These are phyloP conservation scores for Trichocomaceae sp. DNA, from an alignment of 2,329 filamentous ascomycete genomes.

Conservation along the genomic window DNA sequence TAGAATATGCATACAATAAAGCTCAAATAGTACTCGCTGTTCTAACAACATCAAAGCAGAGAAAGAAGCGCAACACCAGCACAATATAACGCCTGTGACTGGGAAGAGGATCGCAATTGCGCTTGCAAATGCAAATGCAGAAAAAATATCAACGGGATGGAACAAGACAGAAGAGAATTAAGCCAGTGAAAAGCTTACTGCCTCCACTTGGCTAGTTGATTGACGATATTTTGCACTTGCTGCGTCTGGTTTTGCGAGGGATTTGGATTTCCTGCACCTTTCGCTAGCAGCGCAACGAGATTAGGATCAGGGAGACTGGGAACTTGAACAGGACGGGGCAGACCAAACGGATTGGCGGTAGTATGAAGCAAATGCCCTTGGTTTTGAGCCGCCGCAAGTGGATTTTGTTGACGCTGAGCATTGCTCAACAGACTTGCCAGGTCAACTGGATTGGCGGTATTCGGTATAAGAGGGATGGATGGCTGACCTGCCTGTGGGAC, in stretches of 20 bases:
- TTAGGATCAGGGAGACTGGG: constrained; percentile 28
- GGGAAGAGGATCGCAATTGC: not conserved
- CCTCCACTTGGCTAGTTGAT: constrained; percentile 43
- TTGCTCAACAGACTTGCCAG: constrained; percentile 37
- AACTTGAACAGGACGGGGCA: constrained; percentile 20
- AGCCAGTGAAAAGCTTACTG: constrained; percentile 25
- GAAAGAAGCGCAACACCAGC: not conserved
- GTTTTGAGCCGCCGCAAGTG: constrained; percentile 19
- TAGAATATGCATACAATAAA: constrained; percentile 6
- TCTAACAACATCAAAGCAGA: not conserved
- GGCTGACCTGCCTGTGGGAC: constrained; percentile 30
- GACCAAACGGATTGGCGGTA: constrained; percentile 23
- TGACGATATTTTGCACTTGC: constrained; percentile 45
- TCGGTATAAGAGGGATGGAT: constrained; percentile 25
- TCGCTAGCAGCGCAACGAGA: constrained; percentile 33
- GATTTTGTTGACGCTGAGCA: constrained; percentile 30
- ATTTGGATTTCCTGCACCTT: constrained; percentile 31
- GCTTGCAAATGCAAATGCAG: not conserved
- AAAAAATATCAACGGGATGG: not conserved
- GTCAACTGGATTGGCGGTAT: constrained; percentile 31
- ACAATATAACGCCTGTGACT: not conserved
- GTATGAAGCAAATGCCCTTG: constrained; percentile 23
- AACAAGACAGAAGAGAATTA: not conserved
- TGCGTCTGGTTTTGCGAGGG: constrained; percentile 29
- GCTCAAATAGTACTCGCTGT: not conserved